phyloP scores from a whole-genome alignment of 306 rosid genomes.

The Begonia masoniana region DNA sequence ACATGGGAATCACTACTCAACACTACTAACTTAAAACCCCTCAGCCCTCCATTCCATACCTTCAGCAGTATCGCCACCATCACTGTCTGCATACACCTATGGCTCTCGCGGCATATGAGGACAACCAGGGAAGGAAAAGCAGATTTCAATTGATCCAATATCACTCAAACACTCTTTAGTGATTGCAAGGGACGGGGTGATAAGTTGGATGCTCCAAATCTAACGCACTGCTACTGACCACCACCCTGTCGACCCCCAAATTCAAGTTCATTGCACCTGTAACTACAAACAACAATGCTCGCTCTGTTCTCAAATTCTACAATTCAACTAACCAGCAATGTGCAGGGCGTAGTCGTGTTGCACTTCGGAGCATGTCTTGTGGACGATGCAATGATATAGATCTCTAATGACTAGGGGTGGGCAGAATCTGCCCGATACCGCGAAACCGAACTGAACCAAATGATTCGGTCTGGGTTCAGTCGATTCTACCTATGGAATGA shows the following conservation, averaged over 20 bases:
- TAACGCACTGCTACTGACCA: too few species aligned
- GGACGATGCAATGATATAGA: conserved; percentile 24
- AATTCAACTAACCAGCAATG: conserved; percentile 5
- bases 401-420: too few species aligned
- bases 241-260: conserved; percentile 24
- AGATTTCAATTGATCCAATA: conserved; percentile 64
- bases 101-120: not conserved
- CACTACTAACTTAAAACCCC: not conserved
- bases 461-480: too few species aligned
- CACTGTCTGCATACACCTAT: not conserved
- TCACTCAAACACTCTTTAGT: conserved; percentile 13
- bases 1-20: too few species aligned
- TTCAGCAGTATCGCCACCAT: not conserved
- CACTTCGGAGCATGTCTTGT: conserved; percentile 18
- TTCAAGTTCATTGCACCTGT: conserved; percentile 22
- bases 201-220: not conserved
- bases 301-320: not conserved
- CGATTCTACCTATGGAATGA: too few species aligned
- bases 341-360: conserved; percentile 12
- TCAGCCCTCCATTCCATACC: not conserved
- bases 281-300: conserved; percentile 23
- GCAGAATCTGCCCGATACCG: too few species aligned
- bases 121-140: conserved; percentile 42
- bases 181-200: conserved; percentile 13
- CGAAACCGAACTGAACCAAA: too few species aligned